Conservation (phyloP, 176 grass and related monocot species). For the Alopecurus myosuroides region DNA sequence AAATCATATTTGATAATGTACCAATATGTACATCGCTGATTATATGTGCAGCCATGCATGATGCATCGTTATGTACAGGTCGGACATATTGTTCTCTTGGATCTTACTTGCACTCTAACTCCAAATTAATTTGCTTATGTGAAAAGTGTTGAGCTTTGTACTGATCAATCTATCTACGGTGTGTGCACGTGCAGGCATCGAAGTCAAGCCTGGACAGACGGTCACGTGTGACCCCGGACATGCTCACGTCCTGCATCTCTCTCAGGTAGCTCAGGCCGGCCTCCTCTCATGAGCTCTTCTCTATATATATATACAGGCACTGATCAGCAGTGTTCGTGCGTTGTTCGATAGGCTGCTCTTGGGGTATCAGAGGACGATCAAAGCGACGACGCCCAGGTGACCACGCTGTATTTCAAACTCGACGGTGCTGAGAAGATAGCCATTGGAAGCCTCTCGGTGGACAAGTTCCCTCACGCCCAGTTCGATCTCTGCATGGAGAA, state of each 20-base stretch:
- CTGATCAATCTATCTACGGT: neutral
- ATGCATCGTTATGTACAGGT: neutral
- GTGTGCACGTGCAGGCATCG: conserved; percentile 46
- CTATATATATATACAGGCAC: neutral
- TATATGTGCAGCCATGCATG: neutral
- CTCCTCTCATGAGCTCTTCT: neutral
- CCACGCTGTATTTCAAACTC: conserved; percentile 48
- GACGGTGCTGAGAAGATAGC: conserved; percentile 41
- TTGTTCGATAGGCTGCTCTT: conserved; percentile 40
- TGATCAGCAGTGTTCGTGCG: neutral
- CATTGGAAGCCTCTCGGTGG: conserved; percentile 54
- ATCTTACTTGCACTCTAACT: neutral
- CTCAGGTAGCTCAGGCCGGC: conserved; percentile 45
- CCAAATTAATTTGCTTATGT: neutral
- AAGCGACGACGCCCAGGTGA: conserved; percentile 8
- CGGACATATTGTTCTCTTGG: no score
- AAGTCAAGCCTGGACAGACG: conserved; percentile 70
- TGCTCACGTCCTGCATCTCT: conserved; percentile 62
- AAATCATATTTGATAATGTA: neutral
- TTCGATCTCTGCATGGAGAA: conserved; percentile 64
- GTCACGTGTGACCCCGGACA: conserved; percentile 46
- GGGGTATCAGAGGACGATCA: conserved; percentile 52
- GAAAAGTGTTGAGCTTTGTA: neutral
- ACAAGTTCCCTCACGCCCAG: conserved; percentile 49
- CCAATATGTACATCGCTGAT: neutral